Conservation (phyloP, 306 rosid genomes). For the Datisca glomerata region DNA sequence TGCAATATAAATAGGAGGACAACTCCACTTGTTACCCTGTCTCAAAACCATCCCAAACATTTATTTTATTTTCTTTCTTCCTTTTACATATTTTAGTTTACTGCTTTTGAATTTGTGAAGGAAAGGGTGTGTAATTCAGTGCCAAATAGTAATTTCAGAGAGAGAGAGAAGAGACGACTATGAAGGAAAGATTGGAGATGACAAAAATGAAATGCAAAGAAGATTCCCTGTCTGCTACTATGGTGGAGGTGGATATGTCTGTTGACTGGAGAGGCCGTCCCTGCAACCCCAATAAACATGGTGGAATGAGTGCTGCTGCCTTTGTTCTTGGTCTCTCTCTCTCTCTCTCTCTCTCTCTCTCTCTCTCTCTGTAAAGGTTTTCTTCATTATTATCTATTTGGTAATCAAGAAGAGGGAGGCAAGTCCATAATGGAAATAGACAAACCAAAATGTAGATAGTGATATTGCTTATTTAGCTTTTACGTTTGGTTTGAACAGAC, state of each 20-base stretch:
- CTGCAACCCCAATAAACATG: slow-evolving; percentile 32
- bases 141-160: background rate
- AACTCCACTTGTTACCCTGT: background rate
- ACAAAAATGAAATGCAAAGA: slow-evolving; percentile 7
- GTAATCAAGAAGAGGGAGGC: no score
- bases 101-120: background rate
- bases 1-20: background rate
- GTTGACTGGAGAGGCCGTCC: slow-evolving; percentile 56
- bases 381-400: no score
- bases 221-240: slow-evolving; percentile 10
- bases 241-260: slow-evolving; percentile 15
- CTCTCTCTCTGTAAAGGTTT: no score
- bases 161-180: background rate
- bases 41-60: no score
- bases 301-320: slow-evolving; percentile 53
- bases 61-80: no score
- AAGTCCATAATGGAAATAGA: no score
- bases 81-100: background rate
- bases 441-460: no score
- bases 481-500: background rate
- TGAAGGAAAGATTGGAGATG: slow-evolving; percentile 2
- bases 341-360: background rate
- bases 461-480: no score
- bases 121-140: background rate
- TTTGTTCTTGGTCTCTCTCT: slow-evolving; percentile 47